Evolutionary conservation across 2,329 filamentous ascomycete genomes (phyloP), one percentile per base, ranked within the genome.

Genomic region (Ophiostoma australiae): DNA sequence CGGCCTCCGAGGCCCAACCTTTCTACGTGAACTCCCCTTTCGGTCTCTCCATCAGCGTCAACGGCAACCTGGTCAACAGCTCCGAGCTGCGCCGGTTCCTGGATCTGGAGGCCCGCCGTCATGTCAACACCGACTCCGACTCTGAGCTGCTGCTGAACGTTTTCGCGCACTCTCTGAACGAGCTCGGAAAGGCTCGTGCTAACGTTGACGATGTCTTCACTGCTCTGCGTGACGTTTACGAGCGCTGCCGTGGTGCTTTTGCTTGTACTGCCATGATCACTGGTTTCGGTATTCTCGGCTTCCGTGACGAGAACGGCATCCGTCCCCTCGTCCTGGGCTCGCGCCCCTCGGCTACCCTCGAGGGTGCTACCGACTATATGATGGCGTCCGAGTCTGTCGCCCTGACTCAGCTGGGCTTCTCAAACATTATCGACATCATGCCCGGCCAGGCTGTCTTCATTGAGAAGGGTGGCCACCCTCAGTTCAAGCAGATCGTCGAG

Each of bases 1-100:
- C 82, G 35, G 27, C 39, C 77, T 89, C 92, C 8, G 93, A 97
- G 80, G 92, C 92, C 13, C 93, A 97, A 80, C 94, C 94, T 0
- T 97, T 97, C 80, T 97, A 95, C 78, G 92, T 95, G 76, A 97
- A 97, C 82, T 87, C 86, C 72, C 92, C 92, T 0, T 95, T 93
- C 78, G 93, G 93, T 67, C 90, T 96, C 76, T 91, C 86, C 77
- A 86, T 95, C 78, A 87, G 90, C 31, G 90, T 95, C 81, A 97
- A 97, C 77, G 93, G 94, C 72, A 97, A 97, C 80, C 84, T 97
- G 67, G 91, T 96, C 82, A 86, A 96, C 77, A 87, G 90, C 5
- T 84, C 85, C 1, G 88, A 91, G 69, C 83, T 96, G 67, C 88
- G 87, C 78, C 81, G 84, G 73, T 92, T 89, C 77, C 84, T 97